These are phyloP conservation scores for Mycena haematopus DNA, from an alignment of 768 basidiomycete species.

Conservation along the genomic window DNA sequence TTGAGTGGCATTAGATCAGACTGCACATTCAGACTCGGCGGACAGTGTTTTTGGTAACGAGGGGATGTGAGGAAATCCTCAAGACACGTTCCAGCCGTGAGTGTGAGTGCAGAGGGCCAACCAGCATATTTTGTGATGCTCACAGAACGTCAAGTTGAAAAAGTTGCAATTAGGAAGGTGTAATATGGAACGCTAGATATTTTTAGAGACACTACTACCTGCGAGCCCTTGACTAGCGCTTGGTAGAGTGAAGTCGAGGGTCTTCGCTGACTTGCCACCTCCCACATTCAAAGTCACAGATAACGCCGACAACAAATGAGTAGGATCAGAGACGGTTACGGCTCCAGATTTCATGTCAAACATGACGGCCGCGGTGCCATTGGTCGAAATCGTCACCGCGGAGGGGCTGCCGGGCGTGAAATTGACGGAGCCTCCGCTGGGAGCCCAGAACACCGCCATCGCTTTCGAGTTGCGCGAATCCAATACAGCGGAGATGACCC, in stretches of 20 bases:
- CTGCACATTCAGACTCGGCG: constrained; percentile 15
- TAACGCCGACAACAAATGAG: constrained; percentile 52
- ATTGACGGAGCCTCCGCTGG: constrained; percentile 48
- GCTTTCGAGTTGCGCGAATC: constrained; percentile 48
- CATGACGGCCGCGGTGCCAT: constrained; percentile 51
- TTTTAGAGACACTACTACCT: constrained; percentile 53
- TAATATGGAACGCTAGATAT: neutral
- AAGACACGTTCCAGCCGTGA: too few species aligned
- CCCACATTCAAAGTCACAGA: constrained; percentile 44
- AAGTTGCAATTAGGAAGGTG: neutral
- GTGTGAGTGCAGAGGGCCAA: too few species aligned
- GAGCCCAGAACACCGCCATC: constrained; percentile 66
- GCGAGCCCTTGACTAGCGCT: constrained; percentile 45
- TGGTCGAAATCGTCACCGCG: constrained; percentile 43
- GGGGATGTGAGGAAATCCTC: constrained; percentile 2
- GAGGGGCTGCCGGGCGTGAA: constrained; percentile 37
- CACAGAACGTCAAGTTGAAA: neutral
- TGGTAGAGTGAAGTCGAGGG: constrained; percentile 49
- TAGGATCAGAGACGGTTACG: constrained; percentile 70
- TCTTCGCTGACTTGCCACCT: constrained; percentile 30
- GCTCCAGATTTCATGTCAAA: constrained; percentile 47
- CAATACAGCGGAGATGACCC: constrained; percentile 54
- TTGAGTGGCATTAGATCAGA: neutral
- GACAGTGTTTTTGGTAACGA: constrained; percentile 21
- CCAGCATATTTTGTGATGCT: too few species aligned